Percentiles rank a stretch among this genome's conserved stretches.
Evolutionary conservation across 1,284 basidiomycete genomes (phyloP).

Genomic region (Phlebopus sp.): DNA sequence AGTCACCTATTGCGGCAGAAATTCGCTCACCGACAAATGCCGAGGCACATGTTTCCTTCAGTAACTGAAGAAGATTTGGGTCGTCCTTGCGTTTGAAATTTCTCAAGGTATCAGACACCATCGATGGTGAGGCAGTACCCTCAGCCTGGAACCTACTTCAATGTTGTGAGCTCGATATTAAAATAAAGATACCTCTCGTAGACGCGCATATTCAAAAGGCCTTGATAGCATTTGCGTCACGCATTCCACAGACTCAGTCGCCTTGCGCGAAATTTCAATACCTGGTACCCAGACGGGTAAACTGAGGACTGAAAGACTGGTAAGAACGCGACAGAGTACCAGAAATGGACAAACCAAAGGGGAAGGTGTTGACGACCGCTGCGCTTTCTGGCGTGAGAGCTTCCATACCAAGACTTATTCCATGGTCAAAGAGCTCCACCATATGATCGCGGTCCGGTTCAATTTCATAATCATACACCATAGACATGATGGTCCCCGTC

Average conservation of each 20-base stretch:
- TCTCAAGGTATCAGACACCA: neutral
- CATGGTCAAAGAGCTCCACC: neutral
- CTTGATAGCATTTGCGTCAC: neutral
- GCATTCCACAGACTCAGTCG: neutral
- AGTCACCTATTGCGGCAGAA: too few species aligned
- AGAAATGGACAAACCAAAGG: constrained; percentile 2
- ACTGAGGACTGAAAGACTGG: neutral
- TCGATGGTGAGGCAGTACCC: neutral
- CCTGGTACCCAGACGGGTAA: constrained; percentile 3
- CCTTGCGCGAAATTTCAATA: neutral
- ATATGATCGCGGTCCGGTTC: neutral
- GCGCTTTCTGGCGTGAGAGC: constrained; percentile 2
- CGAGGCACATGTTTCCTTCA: neutral
- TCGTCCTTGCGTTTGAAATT: neutral
- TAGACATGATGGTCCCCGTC: neutral
- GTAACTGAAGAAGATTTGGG: neutral
- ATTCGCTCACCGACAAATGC: too few species aligned
- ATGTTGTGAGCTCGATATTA: neutral
- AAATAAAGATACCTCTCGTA: neutral
- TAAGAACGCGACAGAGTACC: too few species aligned
- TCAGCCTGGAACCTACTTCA: neutral
- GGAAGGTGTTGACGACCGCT: constrained; percentile 1
- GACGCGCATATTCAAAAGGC: neutral
- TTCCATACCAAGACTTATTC: neutral
- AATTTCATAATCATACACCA: constrained; percentile 3